phyloP scores from a whole-genome alignment of 2,329 filamentous ascomycete genomes.

The Helicocarpus griseus region DNA sequence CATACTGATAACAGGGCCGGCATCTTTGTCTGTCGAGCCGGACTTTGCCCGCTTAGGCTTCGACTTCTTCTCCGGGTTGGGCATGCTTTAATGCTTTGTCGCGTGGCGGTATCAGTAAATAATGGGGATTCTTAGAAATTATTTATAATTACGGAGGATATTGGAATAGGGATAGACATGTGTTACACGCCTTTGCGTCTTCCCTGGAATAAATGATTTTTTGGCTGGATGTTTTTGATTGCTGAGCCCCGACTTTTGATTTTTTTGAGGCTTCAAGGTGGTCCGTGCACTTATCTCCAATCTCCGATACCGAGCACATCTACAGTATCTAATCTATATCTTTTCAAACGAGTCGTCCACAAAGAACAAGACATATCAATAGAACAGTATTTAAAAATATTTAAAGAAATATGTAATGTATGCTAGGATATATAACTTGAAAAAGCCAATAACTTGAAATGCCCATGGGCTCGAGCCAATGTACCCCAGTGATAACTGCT shows the following conservation, averaged over 20 bases:
- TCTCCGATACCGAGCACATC: neutral
- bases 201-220: neutral
- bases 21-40: conserved; percentile 21
- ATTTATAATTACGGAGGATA: neutral
- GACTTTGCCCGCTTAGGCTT: conserved; percentile 19
- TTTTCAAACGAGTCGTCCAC: no score
- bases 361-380: no score
- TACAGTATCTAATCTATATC: no score
- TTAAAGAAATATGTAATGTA: neutral
- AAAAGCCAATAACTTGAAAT: neutral
- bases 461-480: neutral
- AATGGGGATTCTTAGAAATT: neutral
- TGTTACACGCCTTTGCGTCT: neutral
- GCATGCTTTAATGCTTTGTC: conserved; percentile 18
- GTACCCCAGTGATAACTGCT: neutral
- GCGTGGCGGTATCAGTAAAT: neutral
- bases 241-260: neutral
- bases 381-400: no score
- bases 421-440: neutral
- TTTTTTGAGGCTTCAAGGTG: conserved; percentile 2
- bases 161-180: neutral
- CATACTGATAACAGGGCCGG: conserved; percentile 30
- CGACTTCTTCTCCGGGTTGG: conserved; percentile 27
- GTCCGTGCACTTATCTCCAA: conserved; percentile 5
- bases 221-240: neutral